These are phyloP conservation scores for Oryza glaberrima DNA, from an alignment of 176 grass and related monocot genomes.

Conservation along the genomic window DNA sequence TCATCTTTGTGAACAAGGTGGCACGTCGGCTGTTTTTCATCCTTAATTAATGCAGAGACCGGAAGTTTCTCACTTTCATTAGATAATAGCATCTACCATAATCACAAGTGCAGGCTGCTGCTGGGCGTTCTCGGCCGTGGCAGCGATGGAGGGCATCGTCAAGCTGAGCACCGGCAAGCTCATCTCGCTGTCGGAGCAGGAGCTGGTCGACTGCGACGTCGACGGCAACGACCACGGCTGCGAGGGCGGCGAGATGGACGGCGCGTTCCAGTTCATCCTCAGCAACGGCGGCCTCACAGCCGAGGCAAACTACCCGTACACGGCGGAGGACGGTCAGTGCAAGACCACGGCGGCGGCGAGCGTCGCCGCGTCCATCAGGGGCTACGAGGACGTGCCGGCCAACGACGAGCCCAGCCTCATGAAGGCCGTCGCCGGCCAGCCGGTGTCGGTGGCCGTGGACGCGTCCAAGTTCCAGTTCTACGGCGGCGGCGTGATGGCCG, in stretches of 20 bases:
- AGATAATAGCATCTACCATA: too few species aligned
- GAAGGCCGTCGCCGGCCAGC: not conserved
- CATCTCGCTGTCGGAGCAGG: too few species aligned
- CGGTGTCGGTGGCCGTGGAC: not conserved
- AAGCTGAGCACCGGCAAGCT: too few species aligned
- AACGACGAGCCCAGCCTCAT: not conserved
- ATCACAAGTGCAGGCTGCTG: too few species aligned
- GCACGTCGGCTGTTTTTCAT: too few species aligned
- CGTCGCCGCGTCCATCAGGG: not conserved
- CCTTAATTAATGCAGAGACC: too few species aligned
- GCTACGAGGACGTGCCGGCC: not conserved
- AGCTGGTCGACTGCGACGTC: too few species aligned
- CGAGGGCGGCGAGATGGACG: not conserved
- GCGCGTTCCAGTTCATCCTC: not conserved
- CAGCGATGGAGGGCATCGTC: too few species aligned
- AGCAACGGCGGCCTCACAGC: not conserved
- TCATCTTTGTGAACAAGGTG: too few species aligned
- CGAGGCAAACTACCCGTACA: not conserved
- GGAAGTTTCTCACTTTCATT: too few species aligned
- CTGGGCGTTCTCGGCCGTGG: too few species aligned
- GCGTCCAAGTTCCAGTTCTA: not conserved
- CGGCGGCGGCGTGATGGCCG: not conserved
- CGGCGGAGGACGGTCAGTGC: not conserved
- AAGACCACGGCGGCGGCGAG: not conserved
- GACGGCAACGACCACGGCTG: not conserved